Evolutionary conservation across 257 asterid species (phyloP).

Genomic region (Scutellaria baicalensis): DNA sequence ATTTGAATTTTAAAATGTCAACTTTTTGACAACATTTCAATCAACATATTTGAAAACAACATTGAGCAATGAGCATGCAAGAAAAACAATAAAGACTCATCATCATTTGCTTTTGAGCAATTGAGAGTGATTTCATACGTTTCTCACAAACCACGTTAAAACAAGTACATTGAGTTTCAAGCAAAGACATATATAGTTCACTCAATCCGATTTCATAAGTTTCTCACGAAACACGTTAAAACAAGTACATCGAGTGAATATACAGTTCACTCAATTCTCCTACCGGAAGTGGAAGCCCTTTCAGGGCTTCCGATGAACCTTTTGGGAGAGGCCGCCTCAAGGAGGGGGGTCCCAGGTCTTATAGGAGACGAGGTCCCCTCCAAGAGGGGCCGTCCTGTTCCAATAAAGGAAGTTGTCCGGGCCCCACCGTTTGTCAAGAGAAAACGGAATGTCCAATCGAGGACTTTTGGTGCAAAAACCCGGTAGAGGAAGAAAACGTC

Average conservation of each 20-base stretch:
- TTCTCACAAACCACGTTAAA: background rate
- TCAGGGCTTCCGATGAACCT: conserved; percentile 2
- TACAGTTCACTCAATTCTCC: conserved; percentile 7
- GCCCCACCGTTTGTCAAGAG: conserved; percentile 40
- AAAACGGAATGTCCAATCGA: conserved; percentile 66
- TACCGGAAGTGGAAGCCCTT: background rate
- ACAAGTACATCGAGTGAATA: background rate
- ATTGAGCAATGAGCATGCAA: background rate
- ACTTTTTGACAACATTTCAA: background rate
- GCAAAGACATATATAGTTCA: background rate
- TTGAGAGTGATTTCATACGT: background rate
- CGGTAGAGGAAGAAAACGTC: conserved; percentile 64
- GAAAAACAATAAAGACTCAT: background rate
- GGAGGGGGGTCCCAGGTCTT: conserved; percentile 15
- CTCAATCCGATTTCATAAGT: background rate
- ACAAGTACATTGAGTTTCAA: background rate
- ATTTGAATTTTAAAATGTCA: background rate
- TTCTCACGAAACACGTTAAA: background rate
- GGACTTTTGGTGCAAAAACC: conserved; percentile 75
- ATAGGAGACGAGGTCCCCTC: conserved; percentile 30
- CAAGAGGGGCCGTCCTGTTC: conserved; percentile 62
- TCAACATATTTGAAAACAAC: background rate
- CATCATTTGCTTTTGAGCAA: too few relatives aligned
- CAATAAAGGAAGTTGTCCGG: conserved; percentile 70
- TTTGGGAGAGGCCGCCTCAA: conserved; percentile 25